Evolutionary conservation across 306 rosid species (phyloP).

Genomic region (Notholithocarpus densiflorus): DNA sequence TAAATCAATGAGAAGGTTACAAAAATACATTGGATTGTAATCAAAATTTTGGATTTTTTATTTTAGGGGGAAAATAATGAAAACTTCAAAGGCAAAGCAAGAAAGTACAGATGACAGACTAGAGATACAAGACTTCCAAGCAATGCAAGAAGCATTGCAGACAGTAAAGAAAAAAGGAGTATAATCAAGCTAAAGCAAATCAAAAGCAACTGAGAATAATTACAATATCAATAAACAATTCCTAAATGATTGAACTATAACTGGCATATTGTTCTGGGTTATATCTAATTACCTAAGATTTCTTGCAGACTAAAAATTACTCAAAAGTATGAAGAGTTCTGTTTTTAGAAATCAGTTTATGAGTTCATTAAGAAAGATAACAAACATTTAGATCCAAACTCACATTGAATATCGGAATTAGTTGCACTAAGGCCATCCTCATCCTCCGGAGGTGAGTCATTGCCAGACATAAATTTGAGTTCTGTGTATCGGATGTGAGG

Average conservation of each 20-base stretch:
- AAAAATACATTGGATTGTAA: not conserved
- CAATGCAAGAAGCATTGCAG: not conserved
- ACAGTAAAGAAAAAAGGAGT: not conserved
- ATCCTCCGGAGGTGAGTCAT: slow-evolving; percentile 29
- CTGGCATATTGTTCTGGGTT: too few species aligned
- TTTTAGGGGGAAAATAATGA: not conserved
- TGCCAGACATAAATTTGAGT: slow-evolving; percentile 33
- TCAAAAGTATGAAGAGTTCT: not conserved
- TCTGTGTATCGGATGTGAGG: slow-evolving; percentile 44
- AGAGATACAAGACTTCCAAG: not conserved
- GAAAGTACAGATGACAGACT: not conserved
- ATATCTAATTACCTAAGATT: not conserved
- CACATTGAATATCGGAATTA: slow-evolving; percentile 29
- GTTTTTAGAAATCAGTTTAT: not conserved
- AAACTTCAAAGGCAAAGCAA: not conserved
- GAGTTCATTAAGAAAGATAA: not conserved
- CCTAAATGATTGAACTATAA: not conserved
- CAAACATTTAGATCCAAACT: slow-evolving; percentile 20
- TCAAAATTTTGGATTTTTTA: not conserved
- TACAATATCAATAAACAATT: not conserved
- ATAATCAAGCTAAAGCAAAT: not conserved
- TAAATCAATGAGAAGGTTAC: not conserved
- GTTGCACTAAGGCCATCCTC: slow-evolving; percentile 26
- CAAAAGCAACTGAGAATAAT: not conserved
- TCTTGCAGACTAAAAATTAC: not conserved